Conservation (phyloP, 2,329 filamentous ascomycete species). For the Paraphaeosphaeria minitans region DNA sequence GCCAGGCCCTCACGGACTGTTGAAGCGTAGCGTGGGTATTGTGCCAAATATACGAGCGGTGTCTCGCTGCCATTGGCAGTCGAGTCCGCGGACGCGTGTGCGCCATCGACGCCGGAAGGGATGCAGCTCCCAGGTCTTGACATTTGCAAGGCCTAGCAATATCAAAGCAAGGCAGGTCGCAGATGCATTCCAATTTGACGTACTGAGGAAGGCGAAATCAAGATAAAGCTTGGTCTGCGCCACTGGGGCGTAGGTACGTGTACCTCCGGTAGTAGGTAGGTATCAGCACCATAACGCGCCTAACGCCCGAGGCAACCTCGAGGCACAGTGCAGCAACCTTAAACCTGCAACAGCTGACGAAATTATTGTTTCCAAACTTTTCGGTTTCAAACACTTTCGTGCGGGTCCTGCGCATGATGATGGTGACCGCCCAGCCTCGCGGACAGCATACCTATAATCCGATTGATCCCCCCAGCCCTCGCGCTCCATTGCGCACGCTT, state of each 20-base stretch:
- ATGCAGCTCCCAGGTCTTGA: neutral
- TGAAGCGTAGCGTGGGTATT: neutral
- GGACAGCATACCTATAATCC: conserved; percentile 7
- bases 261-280: too few relatives aligned
- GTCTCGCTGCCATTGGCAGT: neutral
- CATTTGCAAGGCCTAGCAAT: neutral
- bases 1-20: conserved; percentile 1
- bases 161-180: neutral
- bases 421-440: neutral
- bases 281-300: neutral
- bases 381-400: neutral
- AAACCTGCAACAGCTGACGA: neutral
- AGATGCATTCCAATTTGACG: neutral
- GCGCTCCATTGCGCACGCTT: neutral
- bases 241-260: neutral
- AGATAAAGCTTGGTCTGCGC: neutral
- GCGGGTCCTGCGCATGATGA: neutral
- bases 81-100: neutral
- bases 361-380: neutral
- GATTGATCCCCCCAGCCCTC: conserved; percentile 5
- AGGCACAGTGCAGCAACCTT: conserved; percentile 2
- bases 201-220: neutral
- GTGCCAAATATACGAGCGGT: neutral
- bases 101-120: neutral
- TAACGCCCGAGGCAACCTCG: conserved; percentile 2